These are phyloP conservation scores for Leccinum aurantiacum DNA, from an alignment of 768 basidiomycete genomes.

Conservation along the genomic window DNA sequence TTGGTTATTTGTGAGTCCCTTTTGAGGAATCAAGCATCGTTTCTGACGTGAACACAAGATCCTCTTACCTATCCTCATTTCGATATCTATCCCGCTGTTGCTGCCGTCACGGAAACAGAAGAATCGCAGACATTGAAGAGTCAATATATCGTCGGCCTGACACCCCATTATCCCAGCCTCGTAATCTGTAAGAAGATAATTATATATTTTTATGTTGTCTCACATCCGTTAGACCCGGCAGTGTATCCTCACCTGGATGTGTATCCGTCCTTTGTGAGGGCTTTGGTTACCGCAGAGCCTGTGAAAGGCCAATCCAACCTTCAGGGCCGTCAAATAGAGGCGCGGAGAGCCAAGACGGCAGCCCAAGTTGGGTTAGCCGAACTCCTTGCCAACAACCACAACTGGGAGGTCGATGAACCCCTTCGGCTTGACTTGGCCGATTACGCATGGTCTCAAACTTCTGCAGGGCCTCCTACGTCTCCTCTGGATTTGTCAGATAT, in stretches of 20 bases:
- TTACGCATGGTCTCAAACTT: slow-evolving; percentile 69
- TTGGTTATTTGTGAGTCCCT: slow-evolving; percentile 29
- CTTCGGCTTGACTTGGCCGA: slow-evolving; percentile 60
- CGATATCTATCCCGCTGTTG: slow-evolving; percentile 37
- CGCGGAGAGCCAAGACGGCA: slow-evolving; percentile 18
- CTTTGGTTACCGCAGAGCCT: background rate
- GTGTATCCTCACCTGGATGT: slow-evolving; percentile 25
- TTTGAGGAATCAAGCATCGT: background rate
- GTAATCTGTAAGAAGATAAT: slow-evolving; percentile 33
- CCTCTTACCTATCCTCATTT: slow-evolving; percentile 42
- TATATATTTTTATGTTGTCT: background rate
- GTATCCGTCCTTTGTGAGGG: slow-evolving; percentile 16
- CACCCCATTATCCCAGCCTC: slow-evolving; percentile 36
- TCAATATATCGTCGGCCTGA: slow-evolving; percentile 3
- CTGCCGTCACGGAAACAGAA: background rate
- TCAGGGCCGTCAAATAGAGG: slow-evolving; percentile 14
- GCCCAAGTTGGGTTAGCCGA: slow-evolving; percentile 25
- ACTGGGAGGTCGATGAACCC: slow-evolving; percentile 29
- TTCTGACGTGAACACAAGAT: slow-evolving; percentile 36
- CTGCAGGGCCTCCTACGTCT: slow-evolving; percentile 56
- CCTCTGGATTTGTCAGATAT: slow-evolving; percentile 39
- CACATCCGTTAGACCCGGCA: slow-evolving; percentile 19
- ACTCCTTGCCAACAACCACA: slow-evolving; percentile 17
- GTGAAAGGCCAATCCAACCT: slow-evolving; percentile 5
- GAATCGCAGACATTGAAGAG: background rate